Percentiles rank a stretch among this genome's conserved stretches.
Evolutionary conservation across 1,284 basidiomycete species (phyloP).

Genomic region (Ganoderma leucocontextum): DNA sequence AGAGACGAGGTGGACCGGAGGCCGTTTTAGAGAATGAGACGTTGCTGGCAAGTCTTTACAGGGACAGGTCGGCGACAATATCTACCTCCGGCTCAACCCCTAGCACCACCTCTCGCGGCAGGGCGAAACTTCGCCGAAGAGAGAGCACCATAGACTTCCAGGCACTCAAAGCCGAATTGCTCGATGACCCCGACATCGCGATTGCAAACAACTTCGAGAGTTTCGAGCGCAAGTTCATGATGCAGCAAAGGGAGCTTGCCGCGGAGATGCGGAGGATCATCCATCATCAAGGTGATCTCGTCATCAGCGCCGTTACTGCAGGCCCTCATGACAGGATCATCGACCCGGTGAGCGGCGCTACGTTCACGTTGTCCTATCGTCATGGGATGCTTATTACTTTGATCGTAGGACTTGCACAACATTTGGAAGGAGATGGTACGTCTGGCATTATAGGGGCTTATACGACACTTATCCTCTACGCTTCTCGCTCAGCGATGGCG

Average conservation of each 20-base stretch:
- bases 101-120: background rate
- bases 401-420: conserved; percentile 35
- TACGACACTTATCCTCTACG: background rate
- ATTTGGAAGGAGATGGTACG: conserved; percentile 45
- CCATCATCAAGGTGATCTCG: conserved; percentile 37
- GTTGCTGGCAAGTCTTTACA: conserved; percentile 19
- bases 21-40: conserved; percentile 19
- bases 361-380: no score
- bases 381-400: background rate
- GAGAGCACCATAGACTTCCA: conserved; percentile 29
- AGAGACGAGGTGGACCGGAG: conserved; percentile 20
- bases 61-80: background rate
- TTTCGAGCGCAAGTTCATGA: conserved; percentile 44
- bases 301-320: conserved; percentile 41
- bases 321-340: conserved; percentile 45
- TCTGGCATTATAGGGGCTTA: background rate
- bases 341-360: conserved; percentile 34
- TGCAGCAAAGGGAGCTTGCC: conserved; percentile 42
- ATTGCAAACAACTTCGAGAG: conserved; percentile 39
- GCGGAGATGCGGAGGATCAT: conserved; percentile 38
- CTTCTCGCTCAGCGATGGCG: conserved; percentile 41
- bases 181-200: conserved; percentile 38
- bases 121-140: conserved; percentile 11
- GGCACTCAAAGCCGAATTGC: conserved; percentile 41
- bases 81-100: background rate